Conservation (phyloP, 2,329 filamentous ascomycete genomes). For the Clonostachys chloroleuca region DNA sequence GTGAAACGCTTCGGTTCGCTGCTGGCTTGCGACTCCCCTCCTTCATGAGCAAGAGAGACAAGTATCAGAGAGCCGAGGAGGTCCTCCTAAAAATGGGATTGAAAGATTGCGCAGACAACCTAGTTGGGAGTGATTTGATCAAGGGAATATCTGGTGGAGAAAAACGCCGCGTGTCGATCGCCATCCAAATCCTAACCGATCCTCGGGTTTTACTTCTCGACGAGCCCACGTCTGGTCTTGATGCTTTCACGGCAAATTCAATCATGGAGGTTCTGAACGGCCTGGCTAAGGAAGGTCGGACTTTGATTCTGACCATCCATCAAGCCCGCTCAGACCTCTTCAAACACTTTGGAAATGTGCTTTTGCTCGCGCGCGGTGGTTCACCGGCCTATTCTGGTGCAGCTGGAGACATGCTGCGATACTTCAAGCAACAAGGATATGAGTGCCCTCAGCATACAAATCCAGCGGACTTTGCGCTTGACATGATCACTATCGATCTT, state of each 20-base stretch:
- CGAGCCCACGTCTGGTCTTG: slow-evolving; percentile 71
- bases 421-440: slow-evolving; percentile 57
- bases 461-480: slow-evolving; percentile 73
- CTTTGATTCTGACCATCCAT: slow-evolving; percentile 73
- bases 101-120: slow-evolving; percentile 72
- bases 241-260: slow-evolving; percentile 73
- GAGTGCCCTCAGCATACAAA: slow-evolving; percentile 67
- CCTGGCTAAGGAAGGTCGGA: slow-evolving; percentile 68
- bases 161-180: slow-evolving; percentile 73
- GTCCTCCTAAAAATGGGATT: slow-evolving; percentile 71
- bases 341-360: slow-evolving; percentile 63
- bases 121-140: slow-evolving; percentile 67
- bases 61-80: slow-evolving; percentile 63
- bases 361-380: slow-evolving; percentile 68
- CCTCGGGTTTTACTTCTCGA: slow-evolving; percentile 70
- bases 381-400: slow-evolving; percentile 63
- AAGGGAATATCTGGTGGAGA: slow-evolving; percentile 80
- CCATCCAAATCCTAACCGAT: slow-evolving; percentile 72
- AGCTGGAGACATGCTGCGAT: slow-evolving; percentile 57
- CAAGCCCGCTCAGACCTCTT: slow-evolving; percentile 73
- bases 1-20: slow-evolving; percentile 68
- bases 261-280: slow-evolving; percentile 71
- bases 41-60: slow-evolving; percentile 66
- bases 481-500: slow-evolving; percentile 72
- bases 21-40: slow-evolving; percentile 66